Conservation (phyloP, 768 basidiomycete genomes). For the Fomitopsis pulvina region DNA sequence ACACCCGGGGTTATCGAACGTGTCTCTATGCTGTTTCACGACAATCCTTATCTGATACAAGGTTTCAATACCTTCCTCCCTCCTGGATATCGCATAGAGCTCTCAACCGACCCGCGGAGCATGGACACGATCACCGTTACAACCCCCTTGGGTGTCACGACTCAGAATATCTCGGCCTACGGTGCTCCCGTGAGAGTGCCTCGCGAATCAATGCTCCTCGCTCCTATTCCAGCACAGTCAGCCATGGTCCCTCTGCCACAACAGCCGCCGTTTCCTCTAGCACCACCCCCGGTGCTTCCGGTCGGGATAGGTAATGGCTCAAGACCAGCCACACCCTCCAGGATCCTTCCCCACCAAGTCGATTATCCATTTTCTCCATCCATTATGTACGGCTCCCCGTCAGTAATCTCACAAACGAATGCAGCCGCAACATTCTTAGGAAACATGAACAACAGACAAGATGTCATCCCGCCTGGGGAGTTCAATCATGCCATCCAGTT, state of each 20-base stretch:
- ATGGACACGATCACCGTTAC: conserved; percentile 76
- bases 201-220: conserved; percentile 23
- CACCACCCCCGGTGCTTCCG: conserved; percentile 21
- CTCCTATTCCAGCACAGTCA: no score
- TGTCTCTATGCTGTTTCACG: conserved; percentile 88
- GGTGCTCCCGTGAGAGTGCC: conserved; percentile 24
- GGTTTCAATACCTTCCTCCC: conserved; percentile 98
- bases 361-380: background rate
- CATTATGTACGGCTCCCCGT: conserved; percentile 1
- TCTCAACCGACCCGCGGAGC: conserved; percentile 63
- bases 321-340: conserved; percentile 41
- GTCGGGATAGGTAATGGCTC: conserved; percentile 36
- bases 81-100: conserved; percentile 89
- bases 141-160: conserved; percentile 68
- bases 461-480: conserved; percentile 38
- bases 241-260: conserved; percentile 15
- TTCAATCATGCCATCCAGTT: conserved; percentile 96
- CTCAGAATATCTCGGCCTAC: conserved; percentile 48
- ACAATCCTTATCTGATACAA: conserved; percentile 85
- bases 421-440: conserved; percentile 56
- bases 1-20: conserved; percentile 96
- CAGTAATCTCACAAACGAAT: conserved; percentile 6
- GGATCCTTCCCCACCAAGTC: background rate
- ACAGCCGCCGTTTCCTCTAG: conserved; percentile 14
- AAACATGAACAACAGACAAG: conserved; percentile 34